A percentile compares a stretch with the other conserved stretches of the same genome.
phyloP scores from a whole-genome alignment of 1,284 basidiomycete species.

The Singerocomus inundabilis region DNA sequence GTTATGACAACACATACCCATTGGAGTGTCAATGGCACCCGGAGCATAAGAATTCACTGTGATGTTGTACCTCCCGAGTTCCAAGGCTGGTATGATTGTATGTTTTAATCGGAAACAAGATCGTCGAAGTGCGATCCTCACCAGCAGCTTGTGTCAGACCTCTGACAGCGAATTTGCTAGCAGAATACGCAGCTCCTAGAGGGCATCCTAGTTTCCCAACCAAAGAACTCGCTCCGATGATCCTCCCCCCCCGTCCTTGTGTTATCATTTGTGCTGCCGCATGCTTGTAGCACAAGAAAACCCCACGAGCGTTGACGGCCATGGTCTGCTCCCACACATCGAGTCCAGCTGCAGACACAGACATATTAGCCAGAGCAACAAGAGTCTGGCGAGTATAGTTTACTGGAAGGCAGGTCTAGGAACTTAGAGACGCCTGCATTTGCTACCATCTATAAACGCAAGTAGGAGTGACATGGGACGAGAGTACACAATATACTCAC shows the following conservation, averaged over 20 bases:
- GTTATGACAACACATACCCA: constrained; percentile 8
- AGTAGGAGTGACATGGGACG: too few species aligned
- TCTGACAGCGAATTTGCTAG: constrained; percentile 34
- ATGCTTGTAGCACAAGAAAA: constrained; percentile 34
- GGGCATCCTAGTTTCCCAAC: constrained; percentile 18
- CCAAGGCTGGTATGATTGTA: constrained; percentile 16
- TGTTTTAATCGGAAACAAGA: background rate
- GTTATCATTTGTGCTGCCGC: constrained; percentile 35
- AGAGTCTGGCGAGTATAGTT: background rate
- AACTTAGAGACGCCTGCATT: constrained; percentile 3
- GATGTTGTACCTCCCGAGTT: constrained; percentile 18
- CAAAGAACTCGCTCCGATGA: constrained; percentile 35
- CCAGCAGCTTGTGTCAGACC: constrained; percentile 30
- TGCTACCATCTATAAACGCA: constrained; percentile 10
- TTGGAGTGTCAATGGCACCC: constrained; percentile 8
- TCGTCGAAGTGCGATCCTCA: background rate
- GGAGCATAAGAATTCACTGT: constrained; percentile 26
- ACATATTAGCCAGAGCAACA: background rate
- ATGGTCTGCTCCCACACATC: constrained; percentile 24
- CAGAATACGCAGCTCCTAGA: constrained; percentile 12
- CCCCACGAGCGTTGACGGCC: constrained; percentile 29
- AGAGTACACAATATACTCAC: background rate
- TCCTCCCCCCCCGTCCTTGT: constrained; percentile 37
- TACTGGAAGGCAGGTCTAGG: background rate
- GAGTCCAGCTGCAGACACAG: constrained; percentile 9